These are phyloP conservation scores for Phytomonas serpens DNA, from an alignment of 208 protist species.

Conservation along the genomic window DNA sequence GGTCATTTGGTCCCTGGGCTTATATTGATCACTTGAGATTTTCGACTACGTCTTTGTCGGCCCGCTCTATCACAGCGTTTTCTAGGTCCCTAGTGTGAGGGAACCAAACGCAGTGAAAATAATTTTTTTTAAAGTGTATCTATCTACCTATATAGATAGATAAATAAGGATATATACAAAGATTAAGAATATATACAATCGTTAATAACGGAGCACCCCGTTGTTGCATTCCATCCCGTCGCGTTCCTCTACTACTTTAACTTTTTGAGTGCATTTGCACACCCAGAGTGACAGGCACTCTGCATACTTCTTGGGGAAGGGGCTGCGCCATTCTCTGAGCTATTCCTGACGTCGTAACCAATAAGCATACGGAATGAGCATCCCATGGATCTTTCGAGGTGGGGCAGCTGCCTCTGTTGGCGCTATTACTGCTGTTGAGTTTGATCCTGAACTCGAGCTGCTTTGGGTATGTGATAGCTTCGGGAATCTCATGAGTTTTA, in stretches of 20 bases:
- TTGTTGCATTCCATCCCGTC: background rate
- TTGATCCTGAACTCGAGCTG: conserved; percentile 82
- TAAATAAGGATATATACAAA: background rate
- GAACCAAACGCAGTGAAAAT: background rate
- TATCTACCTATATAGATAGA: background rate
- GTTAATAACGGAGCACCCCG: background rate
- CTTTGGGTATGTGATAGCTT: conserved; percentile 81
- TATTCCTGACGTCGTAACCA: background rate
- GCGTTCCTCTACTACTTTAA: background rate
- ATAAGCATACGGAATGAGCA: background rate
- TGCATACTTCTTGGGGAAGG: background rate
- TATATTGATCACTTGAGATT: background rate
- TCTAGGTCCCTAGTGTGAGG: background rate
- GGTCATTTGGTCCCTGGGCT: background rate
- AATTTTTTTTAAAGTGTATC: background rate
- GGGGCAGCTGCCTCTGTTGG: conserved; percentile 51
- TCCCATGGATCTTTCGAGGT: conserved; percentile 69
- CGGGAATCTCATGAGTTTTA: conserved; percentile 76
- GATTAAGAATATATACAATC: background rate
- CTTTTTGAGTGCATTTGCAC: background rate
- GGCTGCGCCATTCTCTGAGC: background rate
- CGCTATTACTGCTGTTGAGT: conserved; percentile 72
- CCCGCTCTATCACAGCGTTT: background rate
- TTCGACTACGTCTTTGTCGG: background rate
- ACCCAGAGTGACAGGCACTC: background rate